Conservation (phyloP, 305 asterid species). For the Fraxinus dipetala region DNA sequence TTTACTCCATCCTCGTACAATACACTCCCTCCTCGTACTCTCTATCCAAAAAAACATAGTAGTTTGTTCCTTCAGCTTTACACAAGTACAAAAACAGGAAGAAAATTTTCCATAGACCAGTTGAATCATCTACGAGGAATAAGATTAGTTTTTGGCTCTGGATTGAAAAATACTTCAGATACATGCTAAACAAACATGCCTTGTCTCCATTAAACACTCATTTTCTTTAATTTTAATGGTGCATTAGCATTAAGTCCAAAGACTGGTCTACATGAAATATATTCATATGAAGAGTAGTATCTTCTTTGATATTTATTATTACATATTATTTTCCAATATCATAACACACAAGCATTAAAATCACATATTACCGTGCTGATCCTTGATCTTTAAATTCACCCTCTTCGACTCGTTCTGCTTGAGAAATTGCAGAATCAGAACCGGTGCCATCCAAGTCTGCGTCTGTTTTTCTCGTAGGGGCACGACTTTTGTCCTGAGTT, state of each 20-base stretch:
- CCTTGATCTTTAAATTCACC: conserved; percentile 37
- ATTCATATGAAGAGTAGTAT: neutral
- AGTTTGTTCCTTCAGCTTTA: neutral
- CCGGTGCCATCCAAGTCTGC: conserved; percentile 38
- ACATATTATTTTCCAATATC: neutral
- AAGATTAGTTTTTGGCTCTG: neutral
- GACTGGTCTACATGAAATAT: neutral
- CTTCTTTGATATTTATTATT: neutral
- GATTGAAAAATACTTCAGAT: neutral
- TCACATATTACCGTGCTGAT: conserved; percentile 36
- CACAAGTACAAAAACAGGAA: neutral
- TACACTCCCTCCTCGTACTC: neutral
- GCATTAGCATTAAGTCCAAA: neutral
- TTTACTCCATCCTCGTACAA: neutral
- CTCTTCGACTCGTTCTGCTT: conserved; percentile 37
- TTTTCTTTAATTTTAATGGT: neutral
- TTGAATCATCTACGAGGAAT: neutral
- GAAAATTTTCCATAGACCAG: neutral
- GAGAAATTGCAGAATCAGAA: conserved; percentile 46
- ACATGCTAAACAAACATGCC: neutral
- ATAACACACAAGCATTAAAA: neutral
- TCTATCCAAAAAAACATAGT: neutral
- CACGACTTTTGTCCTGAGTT: conserved; percentile 27
- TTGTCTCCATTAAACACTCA: neutral
- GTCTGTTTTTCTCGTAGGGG: conserved; percentile 20